Conservation (phyloP, 768 basidiomycete genomes). For the Butyriboletus loyo region DNA sequence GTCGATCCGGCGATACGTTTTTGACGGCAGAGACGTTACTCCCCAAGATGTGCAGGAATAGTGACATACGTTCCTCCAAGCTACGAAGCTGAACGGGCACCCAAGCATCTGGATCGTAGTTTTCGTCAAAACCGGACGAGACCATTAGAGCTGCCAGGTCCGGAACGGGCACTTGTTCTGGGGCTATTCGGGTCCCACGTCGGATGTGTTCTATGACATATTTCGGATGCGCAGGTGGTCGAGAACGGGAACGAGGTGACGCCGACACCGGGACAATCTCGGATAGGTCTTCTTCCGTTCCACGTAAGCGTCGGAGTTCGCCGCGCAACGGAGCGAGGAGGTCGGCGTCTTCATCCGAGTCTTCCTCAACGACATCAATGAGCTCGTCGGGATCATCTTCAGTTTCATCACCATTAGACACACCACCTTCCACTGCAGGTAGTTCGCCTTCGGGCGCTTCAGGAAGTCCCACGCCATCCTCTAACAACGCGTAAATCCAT, state of each 20-base stretch:
- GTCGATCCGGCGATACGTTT: slow-evolving; percentile 42
- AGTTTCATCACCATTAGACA: slow-evolving; percentile 27
- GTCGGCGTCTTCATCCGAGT: slow-evolving; percentile 48
- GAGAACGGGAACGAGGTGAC: slow-evolving; percentile 32
- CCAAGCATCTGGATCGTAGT: slow-evolving; percentile 22
- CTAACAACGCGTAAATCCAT: slow-evolving; percentile 67
- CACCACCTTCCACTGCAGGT: slow-evolving; percentile 18
- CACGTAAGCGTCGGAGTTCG: slow-evolving; percentile 57
- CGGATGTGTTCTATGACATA: slow-evolving; percentile 58
- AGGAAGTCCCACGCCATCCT: slow-evolving; percentile 64
- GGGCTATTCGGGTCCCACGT: slow-evolving; percentile 61
- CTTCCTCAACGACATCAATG: slow-evolving; percentile 64
- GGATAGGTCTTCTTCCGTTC: slow-evolving; percentile 34
- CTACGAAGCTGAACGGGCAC: slow-evolving; percentile 49
- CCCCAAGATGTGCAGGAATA: slow-evolving; percentile 54
- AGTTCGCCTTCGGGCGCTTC: slow-evolving; percentile 22
- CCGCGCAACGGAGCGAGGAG: slow-evolving; percentile 68
- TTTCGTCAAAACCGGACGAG: slow-evolving; percentile 30
- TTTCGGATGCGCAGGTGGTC: slow-evolving; percentile 19
- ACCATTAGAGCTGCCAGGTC: slow-evolving; percentile 48
- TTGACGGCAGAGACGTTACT: slow-evolving; percentile 52
- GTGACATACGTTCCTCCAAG: slow-evolving; percentile 47
- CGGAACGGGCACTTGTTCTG: slow-evolving; percentile 54
- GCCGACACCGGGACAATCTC: slow-evolving; percentile 29
- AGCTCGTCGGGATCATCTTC: slow-evolving; percentile 58